phyloP scores from a whole-genome alignment of 495 filamentous ascomycete species.

The Trichocladium antarcticum region DNA sequence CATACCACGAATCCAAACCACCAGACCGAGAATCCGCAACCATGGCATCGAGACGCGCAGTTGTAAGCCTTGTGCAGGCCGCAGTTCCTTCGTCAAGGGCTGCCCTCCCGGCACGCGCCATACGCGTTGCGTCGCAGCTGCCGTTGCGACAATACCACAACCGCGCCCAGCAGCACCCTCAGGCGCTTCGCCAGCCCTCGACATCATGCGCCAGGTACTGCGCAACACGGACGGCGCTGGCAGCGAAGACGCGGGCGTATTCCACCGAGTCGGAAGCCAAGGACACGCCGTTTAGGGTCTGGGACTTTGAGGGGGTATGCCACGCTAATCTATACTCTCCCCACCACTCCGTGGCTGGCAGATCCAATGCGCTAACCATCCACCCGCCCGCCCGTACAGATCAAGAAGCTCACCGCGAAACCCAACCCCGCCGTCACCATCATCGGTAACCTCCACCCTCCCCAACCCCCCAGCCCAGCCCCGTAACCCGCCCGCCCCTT shows the following conservation, averaged over 20 bases:
- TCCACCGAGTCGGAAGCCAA: constrained; percentile 4
- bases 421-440: constrained; percentile 7
- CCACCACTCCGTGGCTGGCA: too few relatives aligned
- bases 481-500: not conserved
- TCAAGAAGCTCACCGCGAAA: constrained; percentile 13
- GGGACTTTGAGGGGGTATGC: constrained; percentile 37
- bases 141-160: not conserved
- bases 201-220: not conserved
- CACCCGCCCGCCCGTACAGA: not conserved
- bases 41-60: constrained; percentile 12
- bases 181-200: not conserved
- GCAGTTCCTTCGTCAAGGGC: not conserved
- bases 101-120: not conserved
- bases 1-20: not conserved
- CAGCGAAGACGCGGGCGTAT: constrained; percentile 3
- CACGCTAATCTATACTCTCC: too few relatives aligned
- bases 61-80: not conserved
- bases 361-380: not conserved
- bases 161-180: not conserved
- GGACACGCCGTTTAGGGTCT: constrained; percentile 30
- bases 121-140: not conserved
- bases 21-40: too few relatives aligned
- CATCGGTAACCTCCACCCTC: constrained; percentile 2
- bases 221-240: not conserved
- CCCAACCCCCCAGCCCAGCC: not conserved